Conservation (phyloP, 2,329 filamentous ascomycete genomes). For the Paracoccidioides lutzii region DNA sequence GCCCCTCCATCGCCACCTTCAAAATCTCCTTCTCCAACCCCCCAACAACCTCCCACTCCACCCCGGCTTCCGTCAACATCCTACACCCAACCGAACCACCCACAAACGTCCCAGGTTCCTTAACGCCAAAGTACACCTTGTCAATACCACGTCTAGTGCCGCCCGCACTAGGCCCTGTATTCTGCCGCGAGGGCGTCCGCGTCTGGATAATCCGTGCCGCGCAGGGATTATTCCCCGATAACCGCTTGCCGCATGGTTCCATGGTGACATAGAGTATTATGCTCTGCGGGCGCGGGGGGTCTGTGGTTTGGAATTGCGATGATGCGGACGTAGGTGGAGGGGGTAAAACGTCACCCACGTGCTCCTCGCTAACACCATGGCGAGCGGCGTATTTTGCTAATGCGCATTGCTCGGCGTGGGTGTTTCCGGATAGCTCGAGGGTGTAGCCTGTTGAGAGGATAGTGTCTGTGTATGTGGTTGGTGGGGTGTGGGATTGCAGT, state of each 20-base stretch:
- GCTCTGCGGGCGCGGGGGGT: background rate
- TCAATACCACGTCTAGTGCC: constrained; percentile 41
- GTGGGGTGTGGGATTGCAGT: constrained; percentile 55
- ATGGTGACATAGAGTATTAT: constrained; percentile 79
- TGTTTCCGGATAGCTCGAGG: constrained; percentile 80
- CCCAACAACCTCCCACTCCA: constrained; percentile 57
- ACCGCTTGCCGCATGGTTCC: constrained; percentile 41
- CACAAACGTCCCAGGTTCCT: constrained; percentile 85
- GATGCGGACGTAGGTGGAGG: background rate
- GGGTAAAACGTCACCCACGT: constrained; percentile 27
- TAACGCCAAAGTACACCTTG: constrained; percentile 74
- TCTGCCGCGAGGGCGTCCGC: constrained; percentile 10
- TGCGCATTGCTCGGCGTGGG: constrained; percentile 90
- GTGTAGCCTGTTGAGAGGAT: constrained; percentile 64
- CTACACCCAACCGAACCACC: constrained; percentile 62
- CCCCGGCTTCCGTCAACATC: constrained; percentile 57
- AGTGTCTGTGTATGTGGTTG: too few relatives aligned
- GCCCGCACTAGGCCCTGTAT: background rate
- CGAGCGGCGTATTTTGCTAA: constrained; percentile 50
- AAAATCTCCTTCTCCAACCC: constrained; percentile 75
- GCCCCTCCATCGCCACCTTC: constrained; percentile 69
- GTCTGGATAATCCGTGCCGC: constrained; percentile 60
- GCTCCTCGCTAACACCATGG: constrained; percentile 24
- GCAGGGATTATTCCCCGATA: constrained; percentile 41
- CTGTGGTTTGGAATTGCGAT: too few relatives aligned